Percentiles rank a stretch among this genome's conserved stretches.
Evolutionary conservation across 2,329 filamentous ascomycete genomes (phyloP).

Genomic region (Lanzia echinophila): DNA sequence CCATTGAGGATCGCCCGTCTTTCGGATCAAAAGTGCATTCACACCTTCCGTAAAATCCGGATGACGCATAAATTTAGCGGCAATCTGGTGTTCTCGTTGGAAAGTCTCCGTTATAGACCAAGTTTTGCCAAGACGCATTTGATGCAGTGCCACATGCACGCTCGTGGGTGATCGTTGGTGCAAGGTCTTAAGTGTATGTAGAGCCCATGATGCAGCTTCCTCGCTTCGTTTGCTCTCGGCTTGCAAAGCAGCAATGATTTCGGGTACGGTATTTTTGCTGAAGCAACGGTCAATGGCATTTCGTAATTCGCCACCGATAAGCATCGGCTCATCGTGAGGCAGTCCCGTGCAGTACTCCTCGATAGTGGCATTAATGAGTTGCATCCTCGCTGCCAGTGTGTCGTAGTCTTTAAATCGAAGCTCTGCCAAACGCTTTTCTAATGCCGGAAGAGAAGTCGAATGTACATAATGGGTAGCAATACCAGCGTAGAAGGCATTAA

Average conservation of each 20-base stretch:
- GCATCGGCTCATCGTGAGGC: constrained; percentile 64
- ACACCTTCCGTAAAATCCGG: constrained; percentile 91
- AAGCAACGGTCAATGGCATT: constrained; percentile 82
- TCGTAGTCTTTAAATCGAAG: constrained; percentile 80
- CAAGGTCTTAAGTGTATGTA: constrained; percentile 69
- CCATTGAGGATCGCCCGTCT: constrained; percentile 55
- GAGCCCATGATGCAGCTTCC: constrained; percentile 56
- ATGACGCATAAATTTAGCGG: constrained; percentile 80
- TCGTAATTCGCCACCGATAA: constrained; percentile 63
- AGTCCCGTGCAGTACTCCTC: constrained; percentile 87
- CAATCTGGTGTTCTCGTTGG: constrained; percentile 77
- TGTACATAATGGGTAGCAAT: constrained; percentile 95
- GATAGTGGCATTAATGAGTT: constrained; percentile 76
- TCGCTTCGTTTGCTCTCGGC: constrained; percentile 36
- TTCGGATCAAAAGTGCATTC: constrained; percentile 68
- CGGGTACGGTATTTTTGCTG: constrained; percentile 55
- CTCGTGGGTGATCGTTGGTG: constrained; percentile 75
- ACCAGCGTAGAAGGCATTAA: constrained; percentile 83
- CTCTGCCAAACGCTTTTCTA: constrained; percentile 83
- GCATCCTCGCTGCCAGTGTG: constrained; percentile 52
- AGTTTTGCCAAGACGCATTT: constrained; percentile 66
- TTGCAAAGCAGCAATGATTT: constrained; percentile 56
- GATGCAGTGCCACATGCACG: constrained; percentile 74
- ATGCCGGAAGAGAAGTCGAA: constrained; percentile 72
- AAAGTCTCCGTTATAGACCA: constrained; percentile 87